A percentile compares a stretch with the other conserved stretches of the same genome.
phyloP scores from a whole-genome alignment of 768 basidiomycete genomes.

The Hypsizygus marmoreus region DNA sequence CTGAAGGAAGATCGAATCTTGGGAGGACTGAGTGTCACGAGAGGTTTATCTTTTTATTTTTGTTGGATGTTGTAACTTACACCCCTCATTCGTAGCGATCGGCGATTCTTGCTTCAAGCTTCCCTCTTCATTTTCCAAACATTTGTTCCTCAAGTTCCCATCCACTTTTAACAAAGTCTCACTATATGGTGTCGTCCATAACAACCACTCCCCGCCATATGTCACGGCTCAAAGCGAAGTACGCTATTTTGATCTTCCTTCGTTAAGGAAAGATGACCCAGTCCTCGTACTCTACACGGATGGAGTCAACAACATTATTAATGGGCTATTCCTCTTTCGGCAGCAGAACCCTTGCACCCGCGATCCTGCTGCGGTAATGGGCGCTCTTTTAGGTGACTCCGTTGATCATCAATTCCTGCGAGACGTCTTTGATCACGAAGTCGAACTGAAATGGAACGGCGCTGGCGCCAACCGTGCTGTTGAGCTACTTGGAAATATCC shows the following conservation, averaged over 20 bases:
- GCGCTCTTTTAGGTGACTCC: slow-evolving; percentile 12
- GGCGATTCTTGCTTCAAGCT: slow-evolving; percentile 18
- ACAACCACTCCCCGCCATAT: slow-evolving; percentile 17
- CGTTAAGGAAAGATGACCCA: slow-evolving; percentile 4
- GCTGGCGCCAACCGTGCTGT: slow-evolving; percentile 17
- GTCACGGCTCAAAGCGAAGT: slow-evolving; percentile 10
- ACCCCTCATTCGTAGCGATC: too few relatives aligned
- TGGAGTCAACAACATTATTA: slow-evolving; percentile 15
- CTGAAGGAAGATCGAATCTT: slow-evolving; percentile 11
- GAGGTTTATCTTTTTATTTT: slow-evolving; percentile 3
- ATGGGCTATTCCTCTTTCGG: slow-evolving; percentile 16
- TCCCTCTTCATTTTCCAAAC: slow-evolving; percentile 6
- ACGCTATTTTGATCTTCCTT: slow-evolving; percentile 12
- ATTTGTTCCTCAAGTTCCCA: slow-evolving; percentile 10
- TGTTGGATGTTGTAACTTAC: neutral
- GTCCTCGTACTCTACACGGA: slow-evolving; percentile 14
- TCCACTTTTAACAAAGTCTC: slow-evolving; percentile 1
- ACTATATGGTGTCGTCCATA: slow-evolving; percentile 3
- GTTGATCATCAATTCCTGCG: slow-evolving; percentile 6
- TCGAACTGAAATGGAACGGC: slow-evolving; percentile 14
- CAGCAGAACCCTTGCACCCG: slow-evolving; percentile 10
- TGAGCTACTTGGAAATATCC: slow-evolving; percentile 18
- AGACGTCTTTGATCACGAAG: slow-evolving; percentile 14
- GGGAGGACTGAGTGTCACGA: slow-evolving; percentile 12
- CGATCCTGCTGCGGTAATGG: slow-evolving; percentile 12